Evolutionary conservation across 2,329 filamentous ascomycete species (phyloP).

Genomic region (Mollisiaceae sp.): DNA sequence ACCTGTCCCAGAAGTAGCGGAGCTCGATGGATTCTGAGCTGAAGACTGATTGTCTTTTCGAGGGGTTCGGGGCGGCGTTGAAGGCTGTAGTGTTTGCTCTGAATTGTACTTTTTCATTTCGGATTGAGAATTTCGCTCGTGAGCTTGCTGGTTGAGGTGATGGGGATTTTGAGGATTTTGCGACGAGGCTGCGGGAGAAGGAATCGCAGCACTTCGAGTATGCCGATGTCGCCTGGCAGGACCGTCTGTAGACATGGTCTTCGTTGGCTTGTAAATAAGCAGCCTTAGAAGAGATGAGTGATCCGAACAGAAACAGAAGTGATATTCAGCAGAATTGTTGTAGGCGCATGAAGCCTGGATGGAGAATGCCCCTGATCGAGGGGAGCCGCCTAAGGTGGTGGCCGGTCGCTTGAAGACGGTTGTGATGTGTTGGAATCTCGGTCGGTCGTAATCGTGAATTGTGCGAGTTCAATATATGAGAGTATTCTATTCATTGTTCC

Average conservation of each 20-base stretch:
- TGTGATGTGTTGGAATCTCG: slow-evolving; percentile 28
- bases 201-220: slow-evolving; percentile 37
- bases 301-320: slow-evolving; percentile 25
- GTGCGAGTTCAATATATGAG: slow-evolving; percentile 27
- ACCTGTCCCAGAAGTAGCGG: slow-evolving; percentile 32
- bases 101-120: slow-evolving; percentile 31
- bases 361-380: slow-evolving; percentile 11
- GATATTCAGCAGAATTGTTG: slow-evolving; percentile 16
- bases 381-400: slow-evolving; percentile 26
- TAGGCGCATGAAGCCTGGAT: slow-evolving; percentile 13
- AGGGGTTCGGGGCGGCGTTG: slow-evolving; percentile 44
- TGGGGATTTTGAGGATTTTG: slow-evolving; percentile 50
- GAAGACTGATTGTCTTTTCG: slow-evolving; percentile 33
- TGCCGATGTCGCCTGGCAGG: slow-evolving; percentile 45
- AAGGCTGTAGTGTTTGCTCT: slow-evolving; percentile 30
- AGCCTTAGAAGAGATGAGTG: slow-evolving; percentile 33
- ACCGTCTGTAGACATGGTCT: slow-evolving; percentile 51
- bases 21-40: slow-evolving; percentile 30
- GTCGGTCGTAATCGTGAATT: slow-evolving; percentile 25
- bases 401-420: slow-evolving; percentile 33
- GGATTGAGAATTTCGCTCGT: slow-evolving; percentile 44
- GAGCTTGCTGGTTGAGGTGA: slow-evolving; percentile 48
- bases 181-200: slow-evolving; percentile 32
- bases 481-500: slow-evolving; percentile 39
- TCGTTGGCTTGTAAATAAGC: slow-evolving; percentile 55